Evolutionary conservation across 179 eudicot species (phyloP), one percentile per base, ranked within the genome.

Genomic region (Corrigiola litoralis): DNA sequence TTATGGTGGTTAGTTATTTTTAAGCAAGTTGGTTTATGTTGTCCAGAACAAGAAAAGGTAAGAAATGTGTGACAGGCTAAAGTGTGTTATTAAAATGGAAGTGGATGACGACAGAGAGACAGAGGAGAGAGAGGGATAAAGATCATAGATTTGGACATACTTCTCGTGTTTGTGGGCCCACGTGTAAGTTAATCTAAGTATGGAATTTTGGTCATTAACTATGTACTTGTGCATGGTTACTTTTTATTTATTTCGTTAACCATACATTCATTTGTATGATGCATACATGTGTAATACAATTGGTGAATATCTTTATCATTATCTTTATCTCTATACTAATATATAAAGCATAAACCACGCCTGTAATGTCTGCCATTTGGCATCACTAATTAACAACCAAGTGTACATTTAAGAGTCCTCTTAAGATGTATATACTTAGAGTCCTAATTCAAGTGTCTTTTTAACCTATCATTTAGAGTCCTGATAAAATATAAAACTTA

Each of bases 91-190:
- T n/a, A 46, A 62, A 33, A 6, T 12, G 16, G 32, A 34, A 7
- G 28, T 17, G 25, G 63, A 11, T 52, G 33, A 27, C 20, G 69
- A 54, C 52, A 47, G 20, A 42, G 24, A 17, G 54, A 55, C n/a
- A n/a, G n/a, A 32, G 49, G 66, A 40, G 66, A 59, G 20, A 38
- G 32, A 60, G 33, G 34, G 27, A 59, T 20, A 34, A 27, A 42
- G 34, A 51, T 60, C 66, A 48, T 50, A 60, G 17, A 23, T 29
- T 24, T 68, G 53, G 69, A 63, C 63, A 34, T 5, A 34, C 29
- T 62, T 63, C 33, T 42, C 51, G 61, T 32, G 55, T 25, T 68
- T 68, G 65, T 59, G 72, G 72, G 36, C 50, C 50, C 45, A 45
- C 11, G 2, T 45, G 32, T 67, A 25, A 24, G 27, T 36, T 57